Evolutionary conservation across 2,329 filamentous ascomycete genomes (phyloP).

Genomic region (Aspergillus bombycis): DNA sequence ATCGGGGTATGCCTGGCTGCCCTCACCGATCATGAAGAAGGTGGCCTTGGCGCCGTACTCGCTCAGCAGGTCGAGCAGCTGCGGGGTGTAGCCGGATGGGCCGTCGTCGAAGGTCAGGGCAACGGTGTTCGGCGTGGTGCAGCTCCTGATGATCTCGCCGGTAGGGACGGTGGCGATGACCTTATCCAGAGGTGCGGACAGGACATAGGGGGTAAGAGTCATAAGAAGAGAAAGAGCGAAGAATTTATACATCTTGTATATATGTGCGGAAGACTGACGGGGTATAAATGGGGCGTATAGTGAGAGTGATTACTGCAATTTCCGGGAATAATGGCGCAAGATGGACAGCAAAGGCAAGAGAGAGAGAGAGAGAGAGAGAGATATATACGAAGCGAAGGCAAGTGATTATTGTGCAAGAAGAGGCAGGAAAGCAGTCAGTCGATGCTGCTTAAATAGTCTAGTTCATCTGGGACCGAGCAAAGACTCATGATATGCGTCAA

Average conservation of each 20-base stretch:
- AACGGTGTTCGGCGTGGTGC: slow-evolving; percentile 55
- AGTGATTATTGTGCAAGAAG: neutral
- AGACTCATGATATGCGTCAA: neutral
- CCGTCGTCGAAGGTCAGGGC: slow-evolving; percentile 70
- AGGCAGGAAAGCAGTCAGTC: slow-evolving; percentile 1
- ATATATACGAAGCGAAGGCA: neutral
- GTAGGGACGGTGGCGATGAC: slow-evolving; percentile 22
- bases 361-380: neutral
- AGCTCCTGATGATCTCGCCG: slow-evolving; percentile 50
- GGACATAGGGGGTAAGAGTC: neutral
- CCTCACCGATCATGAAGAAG: slow-evolving; percentile 62
- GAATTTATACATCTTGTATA: slow-evolving; percentile 1
- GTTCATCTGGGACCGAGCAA: neutral
- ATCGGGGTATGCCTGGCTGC: slow-evolving; percentile 29
- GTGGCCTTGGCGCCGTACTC: slow-evolving; percentile 63
- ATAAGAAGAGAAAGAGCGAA: slow-evolving; percentile 4
- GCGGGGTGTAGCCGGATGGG: slow-evolving; percentile 60
- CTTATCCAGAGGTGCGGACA: neutral
- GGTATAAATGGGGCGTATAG: neutral
- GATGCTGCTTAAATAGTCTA: slow-evolving; percentile 7
- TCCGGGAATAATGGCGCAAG: neutral
- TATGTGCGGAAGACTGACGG: neutral
- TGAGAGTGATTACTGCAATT: neutral
- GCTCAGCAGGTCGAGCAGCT: slow-evolving; percentile 61
- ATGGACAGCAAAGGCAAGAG: neutral